Base-by-base conservation (phyloP, 768 basidiomycete species). In the Naematelia aurantialba region DNA sequence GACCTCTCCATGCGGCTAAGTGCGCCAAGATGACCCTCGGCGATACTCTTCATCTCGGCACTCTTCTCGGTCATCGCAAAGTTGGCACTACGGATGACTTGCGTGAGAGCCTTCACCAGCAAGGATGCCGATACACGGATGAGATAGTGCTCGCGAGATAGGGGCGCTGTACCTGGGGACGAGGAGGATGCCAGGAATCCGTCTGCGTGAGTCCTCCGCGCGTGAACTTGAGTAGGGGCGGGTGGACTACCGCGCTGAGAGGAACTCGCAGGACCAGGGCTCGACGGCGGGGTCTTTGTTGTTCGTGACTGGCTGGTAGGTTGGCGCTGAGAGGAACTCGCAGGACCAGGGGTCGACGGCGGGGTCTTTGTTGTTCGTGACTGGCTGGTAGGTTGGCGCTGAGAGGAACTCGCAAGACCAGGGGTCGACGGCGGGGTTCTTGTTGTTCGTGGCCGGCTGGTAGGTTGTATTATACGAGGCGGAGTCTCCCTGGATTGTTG, bases 1-100 rank as follows among this genome's bases (percentile, higher is more conserved):
- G 87, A 82, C 46, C 86, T 82, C 73, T 91, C 89, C 56, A 88
- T 79, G 55, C 89, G 80, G 21, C 80, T 81, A 54, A 92, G 76
- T 1, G 81, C 78, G 12, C 83, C 79, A 65, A 86, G 78, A 52
- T 87, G 80, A 8, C 82, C 78, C 76, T 91, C 88, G 5, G 90
- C 87, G 49, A 61, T 34, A 21, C 57, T 45, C 29, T 42, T 52
- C 52, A 67, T 59, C 26, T 62, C 68, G n/a, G 47, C 42, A 22
- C 58, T 57, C 56, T 54, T 67, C 24, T 61, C 61, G 26, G 52
- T 69, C 44, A 53, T 57, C 4, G 54, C 55, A 24, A 63, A 63
- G 50, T 51, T 27, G 17, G 61, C 60, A 0, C 61, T 63, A 2
- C 64, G 57, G 13, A 73, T 46, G 27, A 69, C 60, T 0, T 71